phyloP scores from a whole-genome alignment of 2,329 filamentous ascomycete genomes.

The Tolypocladium album region DNA sequence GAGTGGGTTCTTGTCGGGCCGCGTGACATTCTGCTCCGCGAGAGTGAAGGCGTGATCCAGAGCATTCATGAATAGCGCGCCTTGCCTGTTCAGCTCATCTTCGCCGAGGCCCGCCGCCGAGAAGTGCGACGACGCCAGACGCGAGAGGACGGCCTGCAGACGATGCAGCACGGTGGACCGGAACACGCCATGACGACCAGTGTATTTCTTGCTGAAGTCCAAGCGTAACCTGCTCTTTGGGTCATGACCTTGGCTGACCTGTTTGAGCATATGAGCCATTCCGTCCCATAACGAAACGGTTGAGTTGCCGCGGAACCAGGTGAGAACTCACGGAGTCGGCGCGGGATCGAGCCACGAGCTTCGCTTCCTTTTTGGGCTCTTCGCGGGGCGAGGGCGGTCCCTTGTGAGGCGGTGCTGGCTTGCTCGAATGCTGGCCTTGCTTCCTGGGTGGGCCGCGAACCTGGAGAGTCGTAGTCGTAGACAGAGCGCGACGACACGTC shows the following conservation, averaged over 20 bases:
- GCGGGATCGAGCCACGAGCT: conserved; percentile 6
- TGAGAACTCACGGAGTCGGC: conserved; percentile 14
- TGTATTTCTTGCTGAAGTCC: conserved; percentile 11
- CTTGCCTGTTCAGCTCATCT: conserved; percentile 32
- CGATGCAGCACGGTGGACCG: conserved; percentile 22
- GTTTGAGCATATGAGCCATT: not conserved
- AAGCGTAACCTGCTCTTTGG: conserved; percentile 20
- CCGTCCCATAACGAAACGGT: not conserved
- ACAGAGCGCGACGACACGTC: conserved; percentile 11
- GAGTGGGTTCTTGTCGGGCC: conserved; percentile 36
- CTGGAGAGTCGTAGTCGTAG: conserved; percentile 15
- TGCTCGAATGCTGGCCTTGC: not conserved
- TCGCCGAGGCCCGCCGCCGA: conserved; percentile 17
- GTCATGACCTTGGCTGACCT: conserved; percentile 23
- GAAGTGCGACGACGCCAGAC: conserved; percentile 12
- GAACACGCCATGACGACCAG: conserved; percentile 20
- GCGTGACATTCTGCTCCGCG: conserved; percentile 27
- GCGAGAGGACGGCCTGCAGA: conserved; percentile 23
- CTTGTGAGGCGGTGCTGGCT: not conserved
- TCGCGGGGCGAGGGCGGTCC: not conserved
- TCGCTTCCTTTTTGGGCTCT: conserved; percentile 2
- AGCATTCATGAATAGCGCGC: conserved; percentile 31
- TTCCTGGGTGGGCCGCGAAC: not conserved
- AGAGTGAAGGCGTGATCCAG: conserved; percentile 33
- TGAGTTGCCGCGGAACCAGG: not conserved